Conservation (phyloP, 179 eudicot species). For the Silene vulgaris region DNA sequence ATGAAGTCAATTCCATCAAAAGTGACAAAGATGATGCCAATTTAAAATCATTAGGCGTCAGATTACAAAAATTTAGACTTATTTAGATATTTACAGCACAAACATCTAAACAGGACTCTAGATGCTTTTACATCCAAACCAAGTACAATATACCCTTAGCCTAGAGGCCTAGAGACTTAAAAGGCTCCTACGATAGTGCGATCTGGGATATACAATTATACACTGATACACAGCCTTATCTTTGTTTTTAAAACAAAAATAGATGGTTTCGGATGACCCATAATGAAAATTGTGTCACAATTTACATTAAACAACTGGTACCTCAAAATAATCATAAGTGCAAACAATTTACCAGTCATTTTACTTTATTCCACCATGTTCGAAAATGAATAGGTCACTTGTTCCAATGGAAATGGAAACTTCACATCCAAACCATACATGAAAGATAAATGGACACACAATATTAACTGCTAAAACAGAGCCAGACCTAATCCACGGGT, state of each 20-base stretch:
- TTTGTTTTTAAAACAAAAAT: not conserved
- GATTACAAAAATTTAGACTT: not conserved
- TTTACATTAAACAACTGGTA: not conserved
- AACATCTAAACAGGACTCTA: not conserved
- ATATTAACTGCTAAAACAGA: constrained; percentile 15
- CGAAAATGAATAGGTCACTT: not conserved
- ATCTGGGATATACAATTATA: too few relatives aligned
- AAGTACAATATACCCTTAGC: not conserved
- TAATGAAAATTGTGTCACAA: not conserved
- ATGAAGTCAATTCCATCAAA: constrained; percentile 21
- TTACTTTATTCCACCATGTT: not conserved
- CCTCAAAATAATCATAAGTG: not conserved
- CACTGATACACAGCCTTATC: not conserved
- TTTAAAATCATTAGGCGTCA: not conserved
- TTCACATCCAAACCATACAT: not conserved
- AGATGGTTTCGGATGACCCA: not conserved
- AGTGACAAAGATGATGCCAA: not conserved
- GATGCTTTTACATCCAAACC: not conserved
- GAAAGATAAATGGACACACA: not conserved
- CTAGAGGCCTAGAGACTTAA: not conserved
- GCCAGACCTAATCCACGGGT: constrained; percentile 92
- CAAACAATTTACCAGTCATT: not conserved
- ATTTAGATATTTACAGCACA: not conserved
- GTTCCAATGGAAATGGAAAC: not conserved
- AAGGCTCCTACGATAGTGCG: too few relatives aligned